These are phyloP conservation scores for Arachis hypogaea DNA, from an alignment of 306 rosid species.

Conservation along the genomic window DNA sequence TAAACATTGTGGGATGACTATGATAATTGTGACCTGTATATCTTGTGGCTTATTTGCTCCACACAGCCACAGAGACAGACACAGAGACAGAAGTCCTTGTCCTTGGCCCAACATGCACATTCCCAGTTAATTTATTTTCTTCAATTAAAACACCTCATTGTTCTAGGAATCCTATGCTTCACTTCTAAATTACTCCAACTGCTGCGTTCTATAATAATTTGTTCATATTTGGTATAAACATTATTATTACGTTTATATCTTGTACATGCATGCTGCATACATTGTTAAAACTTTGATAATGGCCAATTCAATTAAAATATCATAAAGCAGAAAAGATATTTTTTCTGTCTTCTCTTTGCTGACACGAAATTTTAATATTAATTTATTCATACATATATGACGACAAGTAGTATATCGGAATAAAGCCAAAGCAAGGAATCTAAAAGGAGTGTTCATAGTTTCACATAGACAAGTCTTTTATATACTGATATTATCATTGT, in stretches of 20 bases:
- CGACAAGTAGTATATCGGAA: neutral
- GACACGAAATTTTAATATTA: slow-evolving; percentile 5
- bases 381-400: neutral
- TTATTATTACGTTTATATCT: too few species aligned
- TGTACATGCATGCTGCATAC: too few species aligned
- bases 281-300: too few species aligned
- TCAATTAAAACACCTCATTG: slow-evolving; percentile 5
- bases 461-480: neutral
- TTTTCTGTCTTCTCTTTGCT: neutral
- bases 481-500: too few species aligned
- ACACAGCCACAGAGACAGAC: neutral
- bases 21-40: slow-evolving; percentile 25
- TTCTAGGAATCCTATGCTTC: slow-evolving; percentile 37
- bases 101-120: slow-evolving; percentile 35
- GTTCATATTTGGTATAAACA: too few species aligned
- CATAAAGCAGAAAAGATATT: too few species aligned
- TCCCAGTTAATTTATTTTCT: slow-evolving; percentile 34
- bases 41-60: slow-evolving; percentile 29
- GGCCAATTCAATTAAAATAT: too few species aligned
- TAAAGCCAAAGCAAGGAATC: neutral
- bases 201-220: too few species aligned
- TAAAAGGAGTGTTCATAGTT: neutral
- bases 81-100: neutral
- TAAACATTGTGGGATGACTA: neutral
- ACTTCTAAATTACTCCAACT: too few species aligned